phyloP scores from a whole-genome alignment of 1,139 yeast species.

The Geotrichum macrosporum region DNA sequence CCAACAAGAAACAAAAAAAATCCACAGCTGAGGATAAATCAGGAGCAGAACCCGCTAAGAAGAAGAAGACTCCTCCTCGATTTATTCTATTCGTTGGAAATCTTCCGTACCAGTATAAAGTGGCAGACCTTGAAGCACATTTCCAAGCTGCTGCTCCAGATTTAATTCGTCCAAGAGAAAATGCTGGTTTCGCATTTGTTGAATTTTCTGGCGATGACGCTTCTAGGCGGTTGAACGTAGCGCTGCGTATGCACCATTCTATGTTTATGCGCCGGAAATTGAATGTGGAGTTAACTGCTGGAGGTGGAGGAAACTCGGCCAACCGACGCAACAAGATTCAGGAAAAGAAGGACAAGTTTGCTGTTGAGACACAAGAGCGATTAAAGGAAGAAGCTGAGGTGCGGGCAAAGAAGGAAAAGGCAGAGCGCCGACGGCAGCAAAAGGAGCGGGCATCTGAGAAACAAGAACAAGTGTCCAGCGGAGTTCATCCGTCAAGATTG shows the following conservation, averaged over 20 bases:
- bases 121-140: slow-evolving; percentile 63
- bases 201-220: slow-evolving; percentile 58
- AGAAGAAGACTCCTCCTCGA: slow-evolving; percentile 56
- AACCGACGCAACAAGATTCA: slow-evolving; percentile 65
- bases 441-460: slow-evolving; percentile 14
- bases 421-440: slow-evolving; percentile 20
- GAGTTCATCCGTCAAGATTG: slow-evolving; percentile 56
- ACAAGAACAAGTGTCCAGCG: slow-evolving; percentile 27
- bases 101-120: slow-evolving; percentile 67
- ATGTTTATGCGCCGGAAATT: slow-evolving; percentile 64
- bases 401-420: slow-evolving; percentile 31
- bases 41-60: slow-evolving; percentile 21
- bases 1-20: slow-evolving; percentile 13
- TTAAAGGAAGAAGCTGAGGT: slow-evolving; percentile 30
- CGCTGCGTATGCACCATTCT: slow-evolving; percentile 77
- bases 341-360: slow-evolving; percentile 70
- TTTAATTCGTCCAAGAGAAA: slow-evolving; percentile 68
- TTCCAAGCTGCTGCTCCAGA: slow-evolving; percentile 72
- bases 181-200: slow-evolving; percentile 84
- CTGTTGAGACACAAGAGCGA: slow-evolving; percentile 54
- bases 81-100: slow-evolving; percentile 90
- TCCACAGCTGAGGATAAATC: neutral
- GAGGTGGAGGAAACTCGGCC: slow-evolving; percentile 93
- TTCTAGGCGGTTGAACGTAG: slow-evolving; percentile 68
- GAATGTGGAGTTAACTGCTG: slow-evolving; percentile 93